Evolutionary conservation across 768 basidiomycete species (phyloP).

Genomic region (Collybia mongolica): DNA sequence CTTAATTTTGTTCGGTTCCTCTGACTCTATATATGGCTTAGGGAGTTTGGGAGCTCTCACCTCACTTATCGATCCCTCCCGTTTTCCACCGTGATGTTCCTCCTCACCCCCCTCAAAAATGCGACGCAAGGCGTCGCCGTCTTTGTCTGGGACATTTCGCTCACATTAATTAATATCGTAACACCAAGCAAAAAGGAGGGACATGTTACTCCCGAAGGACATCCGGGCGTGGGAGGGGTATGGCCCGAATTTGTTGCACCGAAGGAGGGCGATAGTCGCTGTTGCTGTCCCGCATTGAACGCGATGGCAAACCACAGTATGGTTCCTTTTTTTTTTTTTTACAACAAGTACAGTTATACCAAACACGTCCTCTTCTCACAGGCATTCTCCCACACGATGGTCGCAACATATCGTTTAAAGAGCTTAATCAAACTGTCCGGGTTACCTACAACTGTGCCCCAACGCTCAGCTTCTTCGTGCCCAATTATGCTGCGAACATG

Average conservation of each 20-base stretch:
- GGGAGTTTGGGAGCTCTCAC: too few relatives aligned
- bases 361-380: slow-evolving; percentile 19
- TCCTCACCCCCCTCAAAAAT: slow-evolving; percentile 28
- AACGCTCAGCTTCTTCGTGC: slow-evolving; percentile 66
- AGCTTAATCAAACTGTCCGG: slow-evolving; percentile 41
- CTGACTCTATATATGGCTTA: slow-evolving; percentile 7
- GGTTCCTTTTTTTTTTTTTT: too few relatives aligned
- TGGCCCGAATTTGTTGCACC: slow-evolving; percentile 72
- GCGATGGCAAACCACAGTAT: slow-evolving; percentile 83
- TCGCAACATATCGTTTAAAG: slow-evolving; percentile 62
- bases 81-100: slow-evolving; percentile 23
- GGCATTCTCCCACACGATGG: slow-evolving; percentile 72
- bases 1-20: slow-evolving; percentile 8
- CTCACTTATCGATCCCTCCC: slow-evolving; percentile 2
- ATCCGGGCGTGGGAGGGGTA: slow-evolving; percentile 54
- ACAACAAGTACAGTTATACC: slow-evolving; percentile 26
- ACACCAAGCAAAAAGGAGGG: slow-evolving; percentile 49
- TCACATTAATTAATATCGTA: slow-evolving; percentile 52
- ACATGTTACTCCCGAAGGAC: slow-evolving; percentile 52
- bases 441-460: slow-evolving; percentile 69
- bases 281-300: slow-evolving; percentile 75
- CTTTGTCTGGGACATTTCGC: slow-evolving; percentile 49
- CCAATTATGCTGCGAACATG: slow-evolving; percentile 56
- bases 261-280: slow-evolving; percentile 63
- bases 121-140: slow-evolving; percentile 28